Evolutionary conservation across 306 rosid species (phyloP).

Genomic region (Acmispon strigosus): DNA sequence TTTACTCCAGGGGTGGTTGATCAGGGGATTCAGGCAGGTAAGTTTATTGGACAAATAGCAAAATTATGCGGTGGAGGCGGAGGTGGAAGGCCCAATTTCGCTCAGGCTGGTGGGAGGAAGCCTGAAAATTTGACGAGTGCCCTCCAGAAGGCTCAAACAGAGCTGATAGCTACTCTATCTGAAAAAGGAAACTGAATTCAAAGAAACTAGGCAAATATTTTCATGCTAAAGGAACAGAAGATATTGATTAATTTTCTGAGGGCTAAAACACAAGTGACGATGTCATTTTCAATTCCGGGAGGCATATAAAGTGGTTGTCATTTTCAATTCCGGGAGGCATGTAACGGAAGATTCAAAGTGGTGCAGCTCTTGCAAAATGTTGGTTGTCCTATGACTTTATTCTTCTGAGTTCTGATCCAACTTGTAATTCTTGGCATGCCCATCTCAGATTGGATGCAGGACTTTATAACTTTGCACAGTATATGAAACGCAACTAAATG

Average conservation of each 20-base stretch:
- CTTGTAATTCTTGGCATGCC: not conserved
- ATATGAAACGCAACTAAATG: not conserved
- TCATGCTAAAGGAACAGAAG: not conserved
- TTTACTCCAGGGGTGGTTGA: conserved; percentile 71
- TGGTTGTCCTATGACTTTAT: not conserved
- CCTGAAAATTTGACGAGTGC: conserved; percentile 75
- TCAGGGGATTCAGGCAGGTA: conserved; percentile 83
- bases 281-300: not conserved
- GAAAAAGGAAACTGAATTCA: conserved; percentile 47
- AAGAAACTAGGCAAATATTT: not conserved
- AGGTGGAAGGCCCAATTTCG: conserved; percentile 93
- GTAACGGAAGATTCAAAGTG: not conserved
- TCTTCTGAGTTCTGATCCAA: not conserved
- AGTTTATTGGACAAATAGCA: conserved; percentile 84
- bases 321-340: not conserved
- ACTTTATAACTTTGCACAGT: not conserved
- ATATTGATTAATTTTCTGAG: conserved; percentile 12
- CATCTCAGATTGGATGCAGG: conserved; percentile 8
- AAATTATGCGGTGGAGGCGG: conserved; percentile 95
- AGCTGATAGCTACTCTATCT: conserved; percentile 49
- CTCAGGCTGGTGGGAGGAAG: conserved; percentile 93
- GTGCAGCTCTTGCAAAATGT: conserved; percentile 9
- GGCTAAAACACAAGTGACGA: not conserved
- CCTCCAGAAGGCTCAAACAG: conserved; percentile 64
- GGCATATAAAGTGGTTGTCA: not conserved